Conservation (phyloP, 2,329 filamentous ascomycete species). For the Venturiaceae sp. region DNA sequence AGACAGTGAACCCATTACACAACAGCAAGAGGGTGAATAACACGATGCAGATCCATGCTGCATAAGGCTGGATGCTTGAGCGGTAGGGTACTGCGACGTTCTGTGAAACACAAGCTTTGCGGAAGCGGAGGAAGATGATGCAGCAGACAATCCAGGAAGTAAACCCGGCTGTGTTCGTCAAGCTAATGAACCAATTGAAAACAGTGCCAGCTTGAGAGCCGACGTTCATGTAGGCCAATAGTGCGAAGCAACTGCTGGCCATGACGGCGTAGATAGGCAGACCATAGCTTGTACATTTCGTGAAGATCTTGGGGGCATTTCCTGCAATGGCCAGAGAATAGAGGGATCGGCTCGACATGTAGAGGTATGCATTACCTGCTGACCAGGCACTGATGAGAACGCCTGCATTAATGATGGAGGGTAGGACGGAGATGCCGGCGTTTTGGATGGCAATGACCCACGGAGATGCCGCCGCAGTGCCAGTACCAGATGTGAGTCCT, state of each 20-base stretch:
- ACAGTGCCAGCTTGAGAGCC: conserved; percentile 25
- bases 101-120: background rate
- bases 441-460: conserved; percentile 57
- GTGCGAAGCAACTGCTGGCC: conserved; percentile 10
- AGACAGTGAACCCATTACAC: background rate
- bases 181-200: conserved; percentile 33
- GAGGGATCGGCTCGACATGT: conserved; percentile 27
- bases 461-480: conserved; percentile 37
- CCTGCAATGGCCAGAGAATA: conserved; percentile 31
- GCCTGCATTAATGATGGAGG: conserved; percentile 59
- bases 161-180: conserved; percentile 33
- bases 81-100: background rate
- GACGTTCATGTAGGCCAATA: conserved; percentile 22
- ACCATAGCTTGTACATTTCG: conserved; percentile 15
- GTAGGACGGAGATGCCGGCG: conserved; percentile 50
- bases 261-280: background rate
- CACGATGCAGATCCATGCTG: background rate
- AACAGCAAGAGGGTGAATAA: background rate
- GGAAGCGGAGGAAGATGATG: conserved; percentile 38
- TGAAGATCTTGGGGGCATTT: conserved; percentile 28
- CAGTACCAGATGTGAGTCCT: conserved; percentile 21
- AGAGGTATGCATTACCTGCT: conserved; percentile 18
- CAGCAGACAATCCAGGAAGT: conserved; percentile 37
- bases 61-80: background rate
- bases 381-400: conserved; percentile 34